Evolutionary conservation across 1,139 yeast genomes (phyloP).

Genomic region (Diutina ranongensis): DNA sequence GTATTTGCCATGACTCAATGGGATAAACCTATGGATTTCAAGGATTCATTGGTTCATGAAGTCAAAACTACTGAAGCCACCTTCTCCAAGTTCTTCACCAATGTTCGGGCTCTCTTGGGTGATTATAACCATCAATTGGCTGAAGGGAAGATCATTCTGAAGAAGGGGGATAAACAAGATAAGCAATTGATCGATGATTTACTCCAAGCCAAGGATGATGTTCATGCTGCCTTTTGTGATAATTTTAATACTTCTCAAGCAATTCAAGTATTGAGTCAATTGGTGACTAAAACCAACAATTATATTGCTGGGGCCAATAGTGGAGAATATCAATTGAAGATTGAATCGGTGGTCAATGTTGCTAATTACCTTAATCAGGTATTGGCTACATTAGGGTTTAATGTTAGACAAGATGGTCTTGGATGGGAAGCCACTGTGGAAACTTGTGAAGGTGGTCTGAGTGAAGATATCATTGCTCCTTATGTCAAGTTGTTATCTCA

Average conservation of each 20-base stretch:
- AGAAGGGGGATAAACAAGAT: conserved; percentile 43
- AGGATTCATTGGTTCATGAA: conserved; percentile 65
- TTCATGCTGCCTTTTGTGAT: conserved; percentile 76
- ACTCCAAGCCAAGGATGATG: conserved; percentile 42
- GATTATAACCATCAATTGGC: conserved; percentile 45
- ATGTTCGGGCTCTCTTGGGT: conserved; percentile 61
- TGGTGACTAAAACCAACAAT: conserved; percentile 60
- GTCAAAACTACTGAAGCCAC: conserved; percentile 68
- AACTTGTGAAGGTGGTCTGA: conserved; percentile 16
- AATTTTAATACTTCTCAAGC: conserved; percentile 75
- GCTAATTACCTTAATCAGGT: conserved; percentile 65
- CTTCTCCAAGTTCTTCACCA: conserved; percentile 72
- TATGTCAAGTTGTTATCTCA: conserved; percentile 64
- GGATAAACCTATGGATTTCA: conserved; percentile 89
- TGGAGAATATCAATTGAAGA: conserved; percentile 27
- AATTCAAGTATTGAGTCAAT: conserved; percentile 49
- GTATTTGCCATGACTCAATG: conserved; percentile 87
- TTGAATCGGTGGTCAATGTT: conserved; percentile 55
- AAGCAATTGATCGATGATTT: conserved; percentile 43
- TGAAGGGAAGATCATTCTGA: conserved; percentile 38
- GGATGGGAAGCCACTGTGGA: conserved; percentile 50
- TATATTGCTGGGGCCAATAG: conserved; percentile 47
- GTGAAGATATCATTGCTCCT: conserved; percentile 68
- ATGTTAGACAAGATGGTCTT: conserved; percentile 50
- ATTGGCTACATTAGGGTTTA: conserved; percentile 64